Evolutionary conservation across 306 rosid species (phyloP), one percentile per base, ranked within the genome.

Genomic region (Rosa multiflora): DNA sequence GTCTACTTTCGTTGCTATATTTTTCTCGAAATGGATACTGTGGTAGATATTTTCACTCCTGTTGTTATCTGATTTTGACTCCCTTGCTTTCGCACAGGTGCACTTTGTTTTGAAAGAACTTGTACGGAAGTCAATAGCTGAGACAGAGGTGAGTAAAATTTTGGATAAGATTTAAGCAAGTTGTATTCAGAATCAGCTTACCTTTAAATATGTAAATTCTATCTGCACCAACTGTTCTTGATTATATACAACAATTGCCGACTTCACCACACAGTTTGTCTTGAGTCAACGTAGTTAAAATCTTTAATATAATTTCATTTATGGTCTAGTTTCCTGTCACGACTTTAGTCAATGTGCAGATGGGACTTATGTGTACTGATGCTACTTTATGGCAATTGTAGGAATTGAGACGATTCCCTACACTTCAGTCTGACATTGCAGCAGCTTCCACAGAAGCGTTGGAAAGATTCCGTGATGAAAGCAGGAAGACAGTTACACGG

Each of bases 381-480:
- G 49, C 61, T 75, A 52, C 68, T 73, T 79, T 74, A 62, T 79
- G 84, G 47, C 23, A 48, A 76, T 78, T 88, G 81, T 85, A 96
- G 99, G 99, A 96, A 89, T 83, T 96, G 76, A 93, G 82, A 81
- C 90, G 99, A 89, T 96, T 96, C 81, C 99, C 99, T 20, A 93
- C 97, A 23, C 99, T 95, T 83, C 70, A 66, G 67, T 82, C 86
- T 82, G 98, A 95, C 83, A 89, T 95, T 78, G 92, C 99, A 78
- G 87, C 94, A 10, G 94, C 99, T 63, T 88, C 96, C 67, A 93
- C 84, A 29, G 99, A 95, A 55, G 86, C 99, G 7, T 73, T 95
- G 85, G 99, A 95, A 84, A 91, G 82, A 83, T 95, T 95, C 79
- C 94, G 98, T 37, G 99, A 95, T 1, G 98, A 93, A 84, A 87